Evolutionary conservation across 2,329 filamentous ascomycete species (phyloP).

Genomic region (Triangularia verruculosa): DNA sequence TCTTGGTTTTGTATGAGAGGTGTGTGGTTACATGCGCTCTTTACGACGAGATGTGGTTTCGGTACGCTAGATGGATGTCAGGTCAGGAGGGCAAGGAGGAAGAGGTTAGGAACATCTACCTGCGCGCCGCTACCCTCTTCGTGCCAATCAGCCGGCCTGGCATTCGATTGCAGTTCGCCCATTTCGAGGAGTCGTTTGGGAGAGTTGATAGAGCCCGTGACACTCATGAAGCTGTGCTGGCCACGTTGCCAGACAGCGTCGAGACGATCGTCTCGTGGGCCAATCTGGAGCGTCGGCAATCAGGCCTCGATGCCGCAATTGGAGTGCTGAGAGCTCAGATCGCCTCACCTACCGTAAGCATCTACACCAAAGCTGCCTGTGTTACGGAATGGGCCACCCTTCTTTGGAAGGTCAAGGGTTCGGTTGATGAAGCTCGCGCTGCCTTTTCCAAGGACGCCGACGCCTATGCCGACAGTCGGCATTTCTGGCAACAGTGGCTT

Average conservation of each 20-base stretch:
- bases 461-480: constrained; percentile 78
- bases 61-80: constrained; percentile 94
- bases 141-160: constrained; percentile 82
- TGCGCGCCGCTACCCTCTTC: constrained; percentile 78
- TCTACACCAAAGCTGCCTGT: constrained; percentile 79
- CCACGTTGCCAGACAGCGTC: constrained; percentile 73
- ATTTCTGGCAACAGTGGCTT: constrained; percentile 89
- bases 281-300: constrained; percentile 79
- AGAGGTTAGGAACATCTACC: constrained; percentile 88
- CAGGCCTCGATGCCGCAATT: constrained; percentile 79
- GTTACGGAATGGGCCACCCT: constrained; percentile 86
- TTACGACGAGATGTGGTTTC: constrained; percentile 97
- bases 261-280: constrained; percentile 87
- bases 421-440: constrained; percentile 73
- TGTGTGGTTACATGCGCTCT: constrained; percentile 90
- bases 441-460: constrained; percentile 80
- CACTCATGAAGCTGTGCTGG: constrained; percentile 78
- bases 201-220: constrained; percentile 75
- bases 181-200: constrained; percentile 85
- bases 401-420: constrained; percentile 83
- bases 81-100: constrained; percentile 78
- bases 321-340: constrained; percentile 79
- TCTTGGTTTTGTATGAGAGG: constrained; percentile 85
- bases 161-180: constrained; percentile 85
- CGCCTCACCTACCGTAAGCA: constrained; percentile 66